Conservation (phyloP, 2,329 filamentous ascomycete species). For the Cytospora chrysosperma region DNA sequence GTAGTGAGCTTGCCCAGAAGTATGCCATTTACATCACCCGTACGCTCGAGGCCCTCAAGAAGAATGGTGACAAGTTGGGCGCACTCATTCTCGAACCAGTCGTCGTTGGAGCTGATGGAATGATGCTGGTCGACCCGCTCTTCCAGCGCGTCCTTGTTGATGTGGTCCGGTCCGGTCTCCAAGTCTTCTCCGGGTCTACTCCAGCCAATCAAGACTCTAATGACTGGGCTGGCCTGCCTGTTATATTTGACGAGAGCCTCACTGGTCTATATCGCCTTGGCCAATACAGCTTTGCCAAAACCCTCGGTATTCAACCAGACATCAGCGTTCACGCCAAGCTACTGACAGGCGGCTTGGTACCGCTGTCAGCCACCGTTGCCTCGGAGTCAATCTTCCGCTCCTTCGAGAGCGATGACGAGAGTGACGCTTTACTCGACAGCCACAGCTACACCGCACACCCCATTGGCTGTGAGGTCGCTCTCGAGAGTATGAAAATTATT, state of each 20-base stretch:
- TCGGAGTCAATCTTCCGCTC: constrained; percentile 70
- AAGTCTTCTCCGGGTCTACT: constrained; percentile 47
- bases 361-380: constrained; percentile 73
- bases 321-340: constrained; percentile 82
- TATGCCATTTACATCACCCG: constrained; percentile 62
- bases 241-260: constrained; percentile 86
- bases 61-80: constrained; percentile 66
- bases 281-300: constrained; percentile 66
- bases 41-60: constrained; percentile 51
- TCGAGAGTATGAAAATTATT: constrained; percentile 64
- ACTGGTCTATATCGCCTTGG: constrained; percentile 82
- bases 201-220: constrained; percentile 21
- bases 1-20: constrained; percentile 41
- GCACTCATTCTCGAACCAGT: constrained; percentile 79
- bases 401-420: constrained; percentile 71
- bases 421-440: constrained; percentile 76
- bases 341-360: constrained; percentile 76
- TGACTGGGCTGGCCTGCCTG: constrained; percentile 69
- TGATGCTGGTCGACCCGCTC: constrained; percentile 78
- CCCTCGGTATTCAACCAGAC: constrained; percentile 68
- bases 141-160: constrained; percentile 73
- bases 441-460: constrained; percentile 87
- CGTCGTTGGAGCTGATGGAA: constrained; percentile 78
- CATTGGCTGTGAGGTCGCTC: constrained; percentile 75
- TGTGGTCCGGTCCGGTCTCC: constrained; percentile 59